phyloP scores from a whole-genome alignment of 2,329 filamentous ascomycete species.

The Akanthomyces muscarius region DNA sequence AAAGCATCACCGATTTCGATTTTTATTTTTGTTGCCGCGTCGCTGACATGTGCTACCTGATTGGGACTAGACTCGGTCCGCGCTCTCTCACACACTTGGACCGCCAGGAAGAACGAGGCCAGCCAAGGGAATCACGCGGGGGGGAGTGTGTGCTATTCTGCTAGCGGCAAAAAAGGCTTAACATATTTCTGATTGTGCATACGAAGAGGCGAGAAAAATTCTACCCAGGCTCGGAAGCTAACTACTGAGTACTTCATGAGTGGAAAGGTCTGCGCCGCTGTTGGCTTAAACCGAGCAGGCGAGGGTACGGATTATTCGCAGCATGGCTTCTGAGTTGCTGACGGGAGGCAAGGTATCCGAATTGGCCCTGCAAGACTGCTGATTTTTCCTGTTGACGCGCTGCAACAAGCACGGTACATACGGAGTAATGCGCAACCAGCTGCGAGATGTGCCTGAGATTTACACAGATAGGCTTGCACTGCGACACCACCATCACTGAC shows the following conservation, averaged over 20 bases:
- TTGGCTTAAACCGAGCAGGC: not conserved
- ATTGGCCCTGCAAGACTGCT: too few relatives aligned
- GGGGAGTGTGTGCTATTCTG: not conserved
- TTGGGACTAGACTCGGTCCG: constrained; percentile 1
- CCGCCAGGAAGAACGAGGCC: not conserved
- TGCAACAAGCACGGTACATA: too few relatives aligned
- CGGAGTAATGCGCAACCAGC: not conserved
- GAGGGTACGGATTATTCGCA: not conserved
- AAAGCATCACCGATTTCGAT: constrained; percentile 4
- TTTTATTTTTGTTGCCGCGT: not conserved
- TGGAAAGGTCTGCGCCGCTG: not conserved
- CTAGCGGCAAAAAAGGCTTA: not conserved
- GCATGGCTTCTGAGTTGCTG: not conserved
- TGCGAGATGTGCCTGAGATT: not conserved
- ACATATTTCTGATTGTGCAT: not conserved
- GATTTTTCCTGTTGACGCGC: too few relatives aligned
- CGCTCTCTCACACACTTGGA: not conserved
- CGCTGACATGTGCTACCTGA: constrained; percentile 7
- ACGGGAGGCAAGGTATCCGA: too few relatives aligned
- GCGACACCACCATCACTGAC: too few relatives aligned
- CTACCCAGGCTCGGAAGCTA: not conserved
- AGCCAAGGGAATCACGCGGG: not conserved
- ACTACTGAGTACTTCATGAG: too few relatives aligned
- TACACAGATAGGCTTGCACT: too few relatives aligned
- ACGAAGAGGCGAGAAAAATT: not conserved